Base-by-base conservation (phyloP, 2,329 filamentous ascomycete genomes). In the Nemania abortiva region DNA sequence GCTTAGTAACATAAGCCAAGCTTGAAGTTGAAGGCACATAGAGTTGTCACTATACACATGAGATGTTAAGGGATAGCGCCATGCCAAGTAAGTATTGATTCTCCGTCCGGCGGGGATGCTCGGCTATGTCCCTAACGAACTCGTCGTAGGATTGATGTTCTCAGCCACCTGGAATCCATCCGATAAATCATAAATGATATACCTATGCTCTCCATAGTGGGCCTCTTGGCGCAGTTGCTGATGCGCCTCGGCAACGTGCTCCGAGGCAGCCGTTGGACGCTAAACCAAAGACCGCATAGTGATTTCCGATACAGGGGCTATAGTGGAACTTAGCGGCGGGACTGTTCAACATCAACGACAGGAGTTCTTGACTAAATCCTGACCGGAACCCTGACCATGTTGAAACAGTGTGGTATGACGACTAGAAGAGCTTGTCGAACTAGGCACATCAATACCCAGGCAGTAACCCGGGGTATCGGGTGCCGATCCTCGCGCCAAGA, bases 241-340 rank as follows among this genome's bases (percentile, higher is more conserved):
- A 58, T 22, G n/a, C n/a, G 24, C 20, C 57, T 52, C 50, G 57
- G 57, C 57, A 53, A 20, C 58, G 27, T 20, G 27, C 45, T 20
- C 57, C 57, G 45, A 47, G 20, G 42, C 10, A 29, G n/a, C 39
- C 56, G 24, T 27, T 45, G 27, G 6, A 24, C 45, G 57, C 57
- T 60, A 60, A 15, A 37, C 31, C 45, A 39, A 52, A 60, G 9
- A 39, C 5, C 27, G 57, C 27, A 50, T 60, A 20, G 47, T 29
- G 6, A 39, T 37, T 24, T 60, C 31, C 47, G 42, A 47, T n/a
- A 47, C 18, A 47, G 42, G 42, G 42, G 42, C 42, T 47, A n/a
- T n/a, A 47, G 42, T 47, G 42, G 42, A 47, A 47, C 42, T 39
- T 20, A 34, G 29, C 29, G 34, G 47, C 57, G 42, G 49, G 45